Conservation (phyloP, 805 yeast genomes). For the Kazachstania martiniae region DNA sequence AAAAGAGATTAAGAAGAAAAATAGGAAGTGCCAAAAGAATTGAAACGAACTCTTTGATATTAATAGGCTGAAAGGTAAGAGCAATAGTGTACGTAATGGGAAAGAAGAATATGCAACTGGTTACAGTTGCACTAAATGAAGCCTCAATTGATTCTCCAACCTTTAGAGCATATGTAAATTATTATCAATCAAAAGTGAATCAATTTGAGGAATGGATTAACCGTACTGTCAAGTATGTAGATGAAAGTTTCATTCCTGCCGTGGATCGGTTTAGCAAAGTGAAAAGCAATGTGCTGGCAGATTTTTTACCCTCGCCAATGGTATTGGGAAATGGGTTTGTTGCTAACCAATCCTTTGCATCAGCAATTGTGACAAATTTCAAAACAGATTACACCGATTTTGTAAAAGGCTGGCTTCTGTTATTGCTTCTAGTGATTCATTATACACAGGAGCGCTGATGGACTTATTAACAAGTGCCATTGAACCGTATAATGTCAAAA, state of each 20-base stretch:
- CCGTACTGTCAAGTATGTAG: slow-evolving; percentile 32
- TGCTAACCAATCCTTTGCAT: slow-evolving; percentile 57
- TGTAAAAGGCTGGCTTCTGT: slow-evolving; percentile 8
- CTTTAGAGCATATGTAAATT: slow-evolving; percentile 69
- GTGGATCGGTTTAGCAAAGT: slow-evolving; percentile 37
- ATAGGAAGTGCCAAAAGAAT: too few species aligned
- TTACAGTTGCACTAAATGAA: slow-evolving; percentile 12
- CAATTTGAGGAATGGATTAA: slow-evolving; percentile 58
- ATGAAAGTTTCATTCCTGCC: slow-evolving; percentile 32
- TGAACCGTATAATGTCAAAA: slow-evolving; percentile 40
- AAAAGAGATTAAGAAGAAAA: too few species aligned
- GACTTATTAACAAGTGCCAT: slow-evolving; percentile 30
- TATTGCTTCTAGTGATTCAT: slow-evolving; percentile 8
- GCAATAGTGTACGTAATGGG: too few species aligned
- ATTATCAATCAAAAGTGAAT: slow-evolving; percentile 45
- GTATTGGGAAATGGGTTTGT: slow-evolving; percentile 50
- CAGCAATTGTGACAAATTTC: slow-evolving; percentile 11
- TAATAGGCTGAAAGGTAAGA: too few species aligned
- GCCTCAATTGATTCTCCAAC: slow-evolving; percentile 49
- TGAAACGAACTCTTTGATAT: too few species aligned
- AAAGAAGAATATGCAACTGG: too few species aligned
- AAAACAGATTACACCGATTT: slow-evolving; percentile 12
- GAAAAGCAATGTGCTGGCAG: slow-evolving; percentile 34
- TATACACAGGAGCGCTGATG: slow-evolving; percentile 7
- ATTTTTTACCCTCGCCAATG: slow-evolving; percentile 35